These are phyloP conservation scores for Mortierella hygrophila DNA, from an alignment of 192 early-diverging fungal genomes.

Conservation along the genomic window DNA sequence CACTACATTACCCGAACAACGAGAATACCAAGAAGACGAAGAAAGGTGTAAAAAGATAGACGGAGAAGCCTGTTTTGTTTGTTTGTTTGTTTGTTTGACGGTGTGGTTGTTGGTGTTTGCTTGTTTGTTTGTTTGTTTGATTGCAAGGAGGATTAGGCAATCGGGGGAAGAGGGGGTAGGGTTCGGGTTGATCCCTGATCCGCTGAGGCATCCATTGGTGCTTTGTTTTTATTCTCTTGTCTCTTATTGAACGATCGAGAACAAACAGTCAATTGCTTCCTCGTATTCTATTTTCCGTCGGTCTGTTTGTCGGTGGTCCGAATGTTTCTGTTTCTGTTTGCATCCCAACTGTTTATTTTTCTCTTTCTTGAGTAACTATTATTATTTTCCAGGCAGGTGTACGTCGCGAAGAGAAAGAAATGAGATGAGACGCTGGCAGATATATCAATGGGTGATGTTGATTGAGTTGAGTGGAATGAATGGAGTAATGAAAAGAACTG, in stretches of 20 bases:
- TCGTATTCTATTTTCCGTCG: background rate
- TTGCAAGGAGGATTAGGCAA: background rate
- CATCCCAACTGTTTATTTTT: background rate
- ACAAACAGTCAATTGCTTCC: background rate
- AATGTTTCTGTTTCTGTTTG: conserved; percentile 9
- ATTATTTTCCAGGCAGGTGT: background rate
- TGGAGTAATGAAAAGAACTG: too few relatives aligned
- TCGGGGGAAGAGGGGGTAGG: background rate
- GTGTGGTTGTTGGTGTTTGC: background rate
- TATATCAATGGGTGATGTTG: background rate
- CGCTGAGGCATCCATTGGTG: conserved; percentile 3
- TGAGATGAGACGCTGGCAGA: background rate
- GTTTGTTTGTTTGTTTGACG: background rate
- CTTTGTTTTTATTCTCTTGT: background rate
- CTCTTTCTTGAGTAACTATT: background rate
- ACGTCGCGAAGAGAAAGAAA: background rate
- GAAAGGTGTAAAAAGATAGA: too few relatives aligned
- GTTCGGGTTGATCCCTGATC: background rate
- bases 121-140: background rate
- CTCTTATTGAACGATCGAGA: background rate
- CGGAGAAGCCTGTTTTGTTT: background rate
- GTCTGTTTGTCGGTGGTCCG: background rate
- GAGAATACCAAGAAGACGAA: too few relatives aligned
- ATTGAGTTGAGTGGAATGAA: background rate
- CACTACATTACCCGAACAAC: too few relatives aligned